A percentile compares a stretch with the other conserved stretches of the same genome.
phyloP scores from a whole-genome alignment of 805 yeast species.

The Candida michaelii region DNA sequence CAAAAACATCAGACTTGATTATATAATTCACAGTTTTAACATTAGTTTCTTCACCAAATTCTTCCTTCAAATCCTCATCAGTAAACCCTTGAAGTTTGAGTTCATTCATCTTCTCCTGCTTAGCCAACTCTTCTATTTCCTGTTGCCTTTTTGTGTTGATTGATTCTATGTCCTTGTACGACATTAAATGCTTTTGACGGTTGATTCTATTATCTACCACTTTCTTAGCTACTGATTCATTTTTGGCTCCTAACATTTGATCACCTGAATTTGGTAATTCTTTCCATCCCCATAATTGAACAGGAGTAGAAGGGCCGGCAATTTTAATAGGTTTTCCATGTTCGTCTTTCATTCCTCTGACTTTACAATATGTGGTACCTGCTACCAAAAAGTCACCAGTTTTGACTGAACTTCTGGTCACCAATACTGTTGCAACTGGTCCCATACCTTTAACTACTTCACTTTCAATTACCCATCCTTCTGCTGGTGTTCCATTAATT shows the following conservation, averaged over 20 bases:
- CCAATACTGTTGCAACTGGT: constrained; percentile 78
- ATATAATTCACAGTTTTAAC: constrained; percentile 51
- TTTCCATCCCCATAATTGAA: constrained; percentile 92
- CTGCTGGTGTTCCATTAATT: constrained; percentile 49
- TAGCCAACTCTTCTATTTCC: constrained; percentile 50
- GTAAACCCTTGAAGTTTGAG: constrained; percentile 62
- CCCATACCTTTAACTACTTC: constrained; percentile 82
- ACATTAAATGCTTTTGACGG: constrained; percentile 51
- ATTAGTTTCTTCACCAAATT: constrained; percentile 22
- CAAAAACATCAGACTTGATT: constrained; percentile 88
- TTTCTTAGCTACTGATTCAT: constrained; percentile 72
- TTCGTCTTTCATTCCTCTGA: constrained; percentile 75
- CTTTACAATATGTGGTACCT: constrained; percentile 84
- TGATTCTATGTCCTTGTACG: constrained; percentile 62
- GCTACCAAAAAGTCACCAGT: constrained; percentile 77
- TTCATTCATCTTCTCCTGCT: constrained; percentile 55
- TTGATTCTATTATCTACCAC: constrained; percentile 65
- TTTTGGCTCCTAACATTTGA: constrained; percentile 70
- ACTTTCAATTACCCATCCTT: constrained; percentile 91
- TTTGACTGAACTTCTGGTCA: constrained; percentile 73
- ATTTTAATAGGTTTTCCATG: constrained; percentile 56
- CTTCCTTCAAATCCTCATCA: constrained; percentile 40
- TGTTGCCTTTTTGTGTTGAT: constrained; percentile 68
- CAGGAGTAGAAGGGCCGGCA: constrained; percentile 89
- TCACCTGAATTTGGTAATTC: constrained; percentile 92